Evolutionary conservation across 176 grass and related monocot species (phyloP).

Genomic region (Panicum miliaceum): DNA sequence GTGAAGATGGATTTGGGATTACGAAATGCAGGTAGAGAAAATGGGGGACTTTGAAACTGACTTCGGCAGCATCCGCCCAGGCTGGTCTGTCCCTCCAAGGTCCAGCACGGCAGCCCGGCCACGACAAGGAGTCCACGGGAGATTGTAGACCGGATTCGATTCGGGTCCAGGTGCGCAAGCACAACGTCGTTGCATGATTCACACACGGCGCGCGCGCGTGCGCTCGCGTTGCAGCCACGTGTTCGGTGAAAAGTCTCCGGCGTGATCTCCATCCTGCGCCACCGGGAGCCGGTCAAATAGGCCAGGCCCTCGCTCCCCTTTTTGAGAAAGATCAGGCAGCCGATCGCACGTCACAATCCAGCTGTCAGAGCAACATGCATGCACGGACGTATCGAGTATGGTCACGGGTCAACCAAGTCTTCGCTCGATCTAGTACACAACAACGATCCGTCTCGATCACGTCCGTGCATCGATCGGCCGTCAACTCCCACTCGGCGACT

Average conservation of each 20-base stretch:
- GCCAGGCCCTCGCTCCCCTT: background rate
- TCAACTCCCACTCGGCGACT: background rate
- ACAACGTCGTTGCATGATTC: background rate
- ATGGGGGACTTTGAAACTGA: slow-evolving; percentile 9
- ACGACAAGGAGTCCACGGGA: background rate
- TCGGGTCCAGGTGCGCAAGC: no score
- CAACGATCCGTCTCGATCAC: background rate
- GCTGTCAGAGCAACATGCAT: slow-evolving; percentile 4
- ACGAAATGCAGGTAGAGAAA: background rate
- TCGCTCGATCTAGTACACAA: slow-evolving; percentile 3
- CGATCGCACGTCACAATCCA: background rate
- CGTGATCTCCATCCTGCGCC: background rate
- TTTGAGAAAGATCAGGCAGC: background rate
- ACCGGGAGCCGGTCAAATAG: background rate
- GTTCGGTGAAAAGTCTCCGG: background rate
- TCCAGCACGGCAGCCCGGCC: background rate
- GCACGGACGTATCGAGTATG: background rate
- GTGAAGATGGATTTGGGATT: background rate
- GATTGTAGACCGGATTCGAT: no score
- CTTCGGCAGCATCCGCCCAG: slow-evolving; percentile 19
- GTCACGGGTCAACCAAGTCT: background rate
- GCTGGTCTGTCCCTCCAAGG: slow-evolving; percentile 28
- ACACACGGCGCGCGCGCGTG: background rate
- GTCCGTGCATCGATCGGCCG: background rate
- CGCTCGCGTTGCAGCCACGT: background rate